Conservation (phyloP, 805 yeast genomes). For the Candida sithepensis region DNA sequence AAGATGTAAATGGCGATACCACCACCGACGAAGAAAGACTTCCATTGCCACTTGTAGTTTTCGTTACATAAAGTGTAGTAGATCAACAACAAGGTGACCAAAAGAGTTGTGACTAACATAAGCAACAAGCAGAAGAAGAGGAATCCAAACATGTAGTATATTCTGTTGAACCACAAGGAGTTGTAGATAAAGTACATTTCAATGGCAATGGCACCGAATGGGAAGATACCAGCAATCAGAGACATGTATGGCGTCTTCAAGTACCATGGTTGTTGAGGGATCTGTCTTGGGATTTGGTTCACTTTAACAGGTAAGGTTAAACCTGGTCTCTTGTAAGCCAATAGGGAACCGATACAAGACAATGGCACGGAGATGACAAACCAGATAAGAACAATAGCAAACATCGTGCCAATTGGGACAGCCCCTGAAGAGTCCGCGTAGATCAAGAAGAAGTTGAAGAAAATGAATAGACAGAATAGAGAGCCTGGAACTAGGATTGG, state of each 20-base stretch:
- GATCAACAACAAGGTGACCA: slow-evolving; percentile 75
- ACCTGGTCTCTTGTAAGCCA: slow-evolving; percentile 59
- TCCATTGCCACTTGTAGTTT: slow-evolving; percentile 98
- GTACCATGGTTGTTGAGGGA: slow-evolving; percentile 88
- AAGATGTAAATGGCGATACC: slow-evolving; percentile 85
- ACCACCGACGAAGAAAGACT: slow-evolving; percentile 80
- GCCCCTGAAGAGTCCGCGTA: slow-evolving; percentile 86
- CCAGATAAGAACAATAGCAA: slow-evolving; percentile 82
- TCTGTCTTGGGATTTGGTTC: slow-evolving; percentile 94
- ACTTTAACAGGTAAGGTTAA: slow-evolving; percentile 69
- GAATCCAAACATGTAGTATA: slow-evolving; percentile 97
- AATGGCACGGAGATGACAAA: slow-evolving; percentile 80
- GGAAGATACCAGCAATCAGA: slow-evolving; percentile 82
- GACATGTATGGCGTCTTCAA: slow-evolving; percentile 64
- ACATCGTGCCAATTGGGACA: slow-evolving; percentile 86
- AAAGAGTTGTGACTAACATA: slow-evolving; percentile 75
- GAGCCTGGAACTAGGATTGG: slow-evolving; percentile 84
- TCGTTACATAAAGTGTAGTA: slow-evolving; percentile 86
- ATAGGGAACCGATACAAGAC: slow-evolving; percentile 75
- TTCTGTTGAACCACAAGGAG: slow-evolving; percentile 89
- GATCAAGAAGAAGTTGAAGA: slow-evolving; percentile 79
- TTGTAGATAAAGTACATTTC: slow-evolving; percentile 91
- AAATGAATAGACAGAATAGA: slow-evolving; percentile 58
- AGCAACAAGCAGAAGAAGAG: slow-evolving; percentile 82
- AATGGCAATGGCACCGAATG: slow-evolving; percentile 91